Base-by-base conservation (phyloP, 441 rosid genomes). In the Theobroma grandiflorum region DNA sequence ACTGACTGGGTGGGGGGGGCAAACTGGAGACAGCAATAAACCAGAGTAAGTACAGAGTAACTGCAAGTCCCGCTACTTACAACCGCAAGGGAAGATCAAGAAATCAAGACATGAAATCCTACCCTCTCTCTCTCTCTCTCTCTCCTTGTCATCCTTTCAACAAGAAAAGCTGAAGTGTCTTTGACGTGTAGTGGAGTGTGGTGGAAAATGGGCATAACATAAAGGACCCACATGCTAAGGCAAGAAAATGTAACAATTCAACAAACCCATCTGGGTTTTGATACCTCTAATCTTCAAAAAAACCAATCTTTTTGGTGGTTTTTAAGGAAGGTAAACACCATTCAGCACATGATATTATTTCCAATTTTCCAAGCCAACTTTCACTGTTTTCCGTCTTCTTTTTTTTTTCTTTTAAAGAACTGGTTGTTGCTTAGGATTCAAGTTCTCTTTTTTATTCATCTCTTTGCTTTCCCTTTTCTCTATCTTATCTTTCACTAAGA, bases 341-440 rank as follows among this genome's bases (percentile, higher is more conserved):
- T 71, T 26, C 2, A 20, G 26, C 66, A 16, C n/a, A 22, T 18
- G 12, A 69, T 45, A 9, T 42, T 80, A 64, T 81, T 55, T 26
- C 62, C 75, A 40, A 20, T 64, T 73, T 73, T 80, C 58, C 26
- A 55, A 47, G 61, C 55, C 65, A 79, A 52, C 16, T 81, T 33
- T 71, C 20, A 49, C 70, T 63, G 64, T 70, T 66, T 26, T 68
- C 69, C 45, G 33, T 2, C 65, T 82, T 86, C 22, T 47, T 64
- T 71, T 77, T 57, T 50, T 7, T 1, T 22, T 3, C 35, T 20
- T 18, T 82, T 77, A 53, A 42, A 14, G 69, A 37, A 33, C 61
- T 74, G 69, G 72, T 37, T 82, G 70, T 88, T 79, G 86, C 85
- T 86, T 89, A 75, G 79, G 86, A 83, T 87, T 87, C 87, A 86